Evolutionary conservation across 768 basidiomycete genomes (phyloP).

Genomic region (Fomitopsis serialis): DNA sequence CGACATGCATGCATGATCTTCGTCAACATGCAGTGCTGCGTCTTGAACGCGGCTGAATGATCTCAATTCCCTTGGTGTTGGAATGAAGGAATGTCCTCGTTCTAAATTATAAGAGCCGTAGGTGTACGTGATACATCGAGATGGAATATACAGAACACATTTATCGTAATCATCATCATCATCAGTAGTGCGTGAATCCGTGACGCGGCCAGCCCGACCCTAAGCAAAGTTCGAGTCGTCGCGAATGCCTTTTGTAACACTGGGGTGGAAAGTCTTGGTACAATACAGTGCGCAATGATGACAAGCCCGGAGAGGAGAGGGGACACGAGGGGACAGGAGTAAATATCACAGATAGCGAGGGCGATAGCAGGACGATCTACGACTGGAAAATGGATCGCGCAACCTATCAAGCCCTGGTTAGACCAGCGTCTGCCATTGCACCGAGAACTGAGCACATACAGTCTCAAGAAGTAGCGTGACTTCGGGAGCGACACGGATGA

Average conservation of each 20-base stretch:
- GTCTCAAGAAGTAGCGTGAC: conserved; percentile 81
- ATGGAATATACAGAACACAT: conserved; percentile 30
- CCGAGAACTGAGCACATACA: conserved; percentile 33
- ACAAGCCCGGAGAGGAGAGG: conserved; percentile 40
- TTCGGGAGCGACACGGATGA: conserved; percentile 80
- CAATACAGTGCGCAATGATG: conserved; percentile 76
- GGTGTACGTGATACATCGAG: conserved; percentile 31
- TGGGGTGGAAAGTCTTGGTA: conserved; percentile 61
- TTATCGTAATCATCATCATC: conserved; percentile 23
- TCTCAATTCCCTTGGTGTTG: too few species aligned
- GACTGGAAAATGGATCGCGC: conserved; percentile 73
- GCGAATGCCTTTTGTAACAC: conserved; percentile 46
- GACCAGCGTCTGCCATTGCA: neutral
- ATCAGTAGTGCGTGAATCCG: conserved; percentile 24
- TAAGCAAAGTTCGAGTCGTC: conserved; percentile 42
- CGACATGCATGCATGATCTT: too few species aligned
- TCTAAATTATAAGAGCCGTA: conserved; percentile 31
- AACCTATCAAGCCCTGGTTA: conserved; percentile 38
- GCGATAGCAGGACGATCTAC: conserved; percentile 54
- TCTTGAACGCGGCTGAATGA: too few species aligned
- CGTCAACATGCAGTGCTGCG: too few species aligned
- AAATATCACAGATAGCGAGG: conserved; percentile 76
- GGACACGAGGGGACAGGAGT: conserved; percentile 43
- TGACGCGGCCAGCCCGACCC: conserved; percentile 18
- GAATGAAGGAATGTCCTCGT: conserved; percentile 30